A percentile compares a stretch with the other conserved stretches of the same genome.
Conservation (phyloP, 148 eudicot species). For the Tetragonia tetragonoides region DNA sequence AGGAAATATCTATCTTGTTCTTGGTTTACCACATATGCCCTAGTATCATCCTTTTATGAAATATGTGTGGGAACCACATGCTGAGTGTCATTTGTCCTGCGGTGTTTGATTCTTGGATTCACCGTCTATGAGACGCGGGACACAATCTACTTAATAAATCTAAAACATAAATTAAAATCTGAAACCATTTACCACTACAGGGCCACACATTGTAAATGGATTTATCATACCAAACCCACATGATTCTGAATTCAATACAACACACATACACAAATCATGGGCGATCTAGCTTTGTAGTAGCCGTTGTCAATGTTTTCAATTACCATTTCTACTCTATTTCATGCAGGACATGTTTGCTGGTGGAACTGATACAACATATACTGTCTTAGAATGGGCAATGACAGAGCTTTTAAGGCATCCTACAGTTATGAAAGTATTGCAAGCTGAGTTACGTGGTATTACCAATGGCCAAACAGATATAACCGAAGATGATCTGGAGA, state of each 20-base stretch:
- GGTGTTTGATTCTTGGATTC: no score
- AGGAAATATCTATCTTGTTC: no score
- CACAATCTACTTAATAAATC: no score
- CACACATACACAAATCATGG: neutral
- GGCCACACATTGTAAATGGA: neutral
- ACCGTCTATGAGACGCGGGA: no score
- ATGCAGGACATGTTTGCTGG: slow-evolving; percentile 54
- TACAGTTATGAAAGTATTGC: slow-evolving; percentile 47
- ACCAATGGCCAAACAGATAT: slow-evolving; percentile 27
- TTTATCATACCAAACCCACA: slow-evolving; percentile 1
- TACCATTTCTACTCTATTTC: neutral
- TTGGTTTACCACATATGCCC: no score
- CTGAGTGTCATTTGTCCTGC: no score
- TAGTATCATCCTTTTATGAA: no score
- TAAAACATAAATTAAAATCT: neutral
- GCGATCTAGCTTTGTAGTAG: neutral
- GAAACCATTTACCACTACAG: neutral
- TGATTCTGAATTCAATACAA: neutral
- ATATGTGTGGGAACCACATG: no score
- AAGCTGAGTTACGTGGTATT: slow-evolving; percentile 42
- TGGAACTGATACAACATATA: slow-evolving; percentile 66
- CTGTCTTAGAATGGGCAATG: slow-evolving; percentile 66
- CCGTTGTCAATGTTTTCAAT: neutral
- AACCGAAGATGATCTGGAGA: slow-evolving; percentile 38
- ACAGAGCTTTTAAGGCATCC: slow-evolving; percentile 72